Evolutionary conservation across 441 rosid species (phyloP).

Genomic region (Omphalea diandra): DNA sequence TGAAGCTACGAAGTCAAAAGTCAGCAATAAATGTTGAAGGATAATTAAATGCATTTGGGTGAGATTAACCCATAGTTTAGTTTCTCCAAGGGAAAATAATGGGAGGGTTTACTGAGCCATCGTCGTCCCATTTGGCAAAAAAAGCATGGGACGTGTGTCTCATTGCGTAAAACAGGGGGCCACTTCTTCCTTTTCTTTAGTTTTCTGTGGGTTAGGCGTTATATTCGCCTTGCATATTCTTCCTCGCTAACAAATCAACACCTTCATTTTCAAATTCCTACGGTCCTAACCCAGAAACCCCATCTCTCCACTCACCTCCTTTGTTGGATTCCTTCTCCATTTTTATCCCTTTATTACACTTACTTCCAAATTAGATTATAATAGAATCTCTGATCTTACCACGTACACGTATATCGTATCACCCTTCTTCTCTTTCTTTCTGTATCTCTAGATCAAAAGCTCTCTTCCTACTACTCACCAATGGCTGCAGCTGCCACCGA

Average conservation of each 20-base stretch:
- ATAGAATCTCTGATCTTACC: neutral
- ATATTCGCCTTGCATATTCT: conserved; percentile 30
- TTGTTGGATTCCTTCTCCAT: conserved; percentile 13
- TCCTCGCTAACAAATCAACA: neutral
- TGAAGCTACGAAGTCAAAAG: too few species aligned
- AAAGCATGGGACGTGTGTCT: neutral
- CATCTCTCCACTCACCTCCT: neutral
- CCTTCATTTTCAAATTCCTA: neutral
- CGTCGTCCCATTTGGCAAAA: neutral
- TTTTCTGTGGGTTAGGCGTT: conserved; percentile 12
- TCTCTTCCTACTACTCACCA: conserved; percentile 10
- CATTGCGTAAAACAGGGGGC: conserved; percentile 31
- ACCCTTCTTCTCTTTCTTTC: neutral
- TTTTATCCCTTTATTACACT: neutral
- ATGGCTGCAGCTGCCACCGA: conserved; percentile 60
- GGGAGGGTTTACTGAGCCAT: neutral
- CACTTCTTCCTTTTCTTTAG: neutral
- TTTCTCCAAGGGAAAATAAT: too few species aligned
- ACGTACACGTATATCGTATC: conserved; percentile 7
- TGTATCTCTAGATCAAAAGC: conserved; percentile 8
- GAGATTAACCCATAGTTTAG: too few species aligned
- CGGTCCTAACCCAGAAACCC: neutral
- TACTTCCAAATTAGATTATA: neutral
- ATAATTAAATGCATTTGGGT: too few species aligned
- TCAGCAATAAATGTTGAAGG: too few species aligned